phyloP scores from a whole-genome alignment of 805 yeast genomes.

The Yarrowia osloensis region DNA sequence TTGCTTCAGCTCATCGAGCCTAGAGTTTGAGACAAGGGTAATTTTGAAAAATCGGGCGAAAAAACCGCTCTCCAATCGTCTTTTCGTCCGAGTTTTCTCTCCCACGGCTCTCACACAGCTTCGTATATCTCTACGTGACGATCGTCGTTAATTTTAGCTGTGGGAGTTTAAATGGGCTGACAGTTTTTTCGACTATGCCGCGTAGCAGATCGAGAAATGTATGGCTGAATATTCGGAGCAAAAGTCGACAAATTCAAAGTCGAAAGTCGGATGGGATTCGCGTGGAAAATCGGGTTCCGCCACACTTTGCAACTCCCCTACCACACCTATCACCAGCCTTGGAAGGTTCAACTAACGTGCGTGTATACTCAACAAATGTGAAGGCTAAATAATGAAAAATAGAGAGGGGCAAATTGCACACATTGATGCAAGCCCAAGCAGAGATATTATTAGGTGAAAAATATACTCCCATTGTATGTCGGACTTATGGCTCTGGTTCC shows the following conservation, averaged over 20 bases:
- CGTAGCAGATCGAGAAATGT: background rate
- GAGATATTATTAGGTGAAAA: too few relatives aligned
- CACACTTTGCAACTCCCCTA: too few relatives aligned
- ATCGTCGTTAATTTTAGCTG: background rate
- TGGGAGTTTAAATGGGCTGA: slow-evolving; percentile 11
- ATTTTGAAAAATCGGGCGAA: background rate
- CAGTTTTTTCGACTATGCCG: background rate
- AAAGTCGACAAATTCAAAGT: too few relatives aligned
- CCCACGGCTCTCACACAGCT: background rate
- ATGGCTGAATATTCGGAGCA: background rate
- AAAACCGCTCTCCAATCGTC: too few relatives aligned
- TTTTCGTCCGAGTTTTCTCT: too few relatives aligned
- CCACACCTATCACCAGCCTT: background rate
- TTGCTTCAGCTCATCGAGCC: too few relatives aligned
- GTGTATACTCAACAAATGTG: slow-evolving; percentile 9
- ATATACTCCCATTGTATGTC: too few relatives aligned
- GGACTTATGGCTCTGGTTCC: too few relatives aligned
- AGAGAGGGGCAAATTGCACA: background rate
- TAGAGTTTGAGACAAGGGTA: background rate
- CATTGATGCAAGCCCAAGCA: too few relatives aligned
- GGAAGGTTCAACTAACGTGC: slow-evolving; percentile 20
- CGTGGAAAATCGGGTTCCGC: too few relatives aligned
- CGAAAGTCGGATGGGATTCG: too few relatives aligned
- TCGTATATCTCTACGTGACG: background rate
- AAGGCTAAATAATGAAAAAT: slow-evolving; percentile 7